Evolutionary conservation across 495 filamentous ascomycete species (phyloP).

Genomic region (Cairneyella variabilis): DNA sequence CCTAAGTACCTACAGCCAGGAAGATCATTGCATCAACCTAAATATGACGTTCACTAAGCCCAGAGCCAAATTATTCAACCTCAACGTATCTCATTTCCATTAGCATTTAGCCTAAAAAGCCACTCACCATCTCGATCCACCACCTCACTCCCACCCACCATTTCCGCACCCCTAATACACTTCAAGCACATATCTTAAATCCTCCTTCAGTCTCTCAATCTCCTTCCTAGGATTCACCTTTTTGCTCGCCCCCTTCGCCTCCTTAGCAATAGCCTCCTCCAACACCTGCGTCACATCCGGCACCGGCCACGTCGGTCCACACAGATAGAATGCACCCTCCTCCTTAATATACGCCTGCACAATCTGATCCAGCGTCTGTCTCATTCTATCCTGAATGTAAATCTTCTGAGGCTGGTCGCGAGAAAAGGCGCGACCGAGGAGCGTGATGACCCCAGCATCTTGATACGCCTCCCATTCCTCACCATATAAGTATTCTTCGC

Average conservation of each 20-base stretch:
- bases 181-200: conserved; percentile 89
- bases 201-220: conserved; percentile 95
- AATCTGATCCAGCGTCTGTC: conserved; percentile 80
- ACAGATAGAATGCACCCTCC: conserved; percentile 92
- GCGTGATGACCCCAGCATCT: conserved; percentile 89
- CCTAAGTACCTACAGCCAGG: too few species aligned
- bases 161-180: conserved; percentile 90
- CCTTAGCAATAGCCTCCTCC: conserved; percentile 82
- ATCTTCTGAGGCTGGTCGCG: conserved; percentile 98
- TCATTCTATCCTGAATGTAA: conserved; percentile 98
- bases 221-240: conserved; percentile 88
- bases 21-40: too few species aligned
- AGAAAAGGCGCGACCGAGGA: conserved; percentile 91
- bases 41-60: too few species aligned
- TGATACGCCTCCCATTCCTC: conserved; percentile 99
- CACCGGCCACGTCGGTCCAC: conserved; percentile 97
- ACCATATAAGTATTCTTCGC: conserved; percentile 97
- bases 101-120: too few species aligned
- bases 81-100: too few species aligned
- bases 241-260: conserved; percentile 64
- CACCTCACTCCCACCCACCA: too few species aligned
- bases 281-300: conserved; percentile 95
- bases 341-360: conserved; percentile 84
- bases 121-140: too few species aligned
- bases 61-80: too few species aligned